Conservation (phyloP, 176 grass and related monocot species). For the Typha latifolia region DNA sequence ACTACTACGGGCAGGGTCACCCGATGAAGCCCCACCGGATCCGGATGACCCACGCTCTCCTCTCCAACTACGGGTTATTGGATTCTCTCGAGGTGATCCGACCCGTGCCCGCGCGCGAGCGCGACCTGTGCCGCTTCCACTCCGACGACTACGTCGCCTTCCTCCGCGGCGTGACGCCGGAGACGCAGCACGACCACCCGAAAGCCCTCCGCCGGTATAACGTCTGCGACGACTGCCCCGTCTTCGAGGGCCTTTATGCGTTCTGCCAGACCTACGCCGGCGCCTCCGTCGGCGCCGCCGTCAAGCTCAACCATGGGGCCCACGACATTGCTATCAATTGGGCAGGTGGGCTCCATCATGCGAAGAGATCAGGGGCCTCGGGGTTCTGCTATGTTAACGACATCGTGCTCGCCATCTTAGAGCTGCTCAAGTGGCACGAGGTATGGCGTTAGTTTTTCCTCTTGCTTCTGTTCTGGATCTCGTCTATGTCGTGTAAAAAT, state of each 20-base stretch:
- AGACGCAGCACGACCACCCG: slow-evolving; percentile 57
- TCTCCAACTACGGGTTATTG: slow-evolving; percentile 79
- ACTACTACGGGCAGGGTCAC: slow-evolving; percentile 92
- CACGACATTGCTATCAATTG: slow-evolving; percentile 98
- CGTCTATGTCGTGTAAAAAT: background rate
- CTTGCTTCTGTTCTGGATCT: background rate
- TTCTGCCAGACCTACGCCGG: slow-evolving; percentile 92
- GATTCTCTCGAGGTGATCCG: slow-evolving; percentile 61
- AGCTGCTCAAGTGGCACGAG: slow-evolving; percentile 73
- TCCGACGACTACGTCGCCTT: slow-evolving; percentile 87
- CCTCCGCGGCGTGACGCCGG: slow-evolving; percentile 62
- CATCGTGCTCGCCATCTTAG: slow-evolving; percentile 88
- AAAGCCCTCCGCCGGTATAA: slow-evolving; percentile 66
- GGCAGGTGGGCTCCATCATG: slow-evolving; percentile 90
- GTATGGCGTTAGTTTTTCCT: slow-evolving; percentile 2
- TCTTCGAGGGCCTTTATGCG: slow-evolving; percentile 64
- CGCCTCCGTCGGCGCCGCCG: slow-evolving; percentile 62
- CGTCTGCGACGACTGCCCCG: slow-evolving; percentile 83
- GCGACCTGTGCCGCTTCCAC: slow-evolving; percentile 97
- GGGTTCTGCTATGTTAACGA: slow-evolving; percentile 98
- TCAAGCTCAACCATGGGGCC: slow-evolving; percentile 65
- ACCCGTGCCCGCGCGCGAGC: slow-evolving; percentile 58
- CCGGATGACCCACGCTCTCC: slow-evolving; percentile 82
- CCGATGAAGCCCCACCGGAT: slow-evolving; percentile 95
- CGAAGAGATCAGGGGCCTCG: slow-evolving; percentile 80